Percentiles rank a stretch among this genome's conserved stretches.
Evolutionary conservation across 176 grass and related monocot genomes (phyloP).

Genomic region (Oryza meridionalis): DNA sequence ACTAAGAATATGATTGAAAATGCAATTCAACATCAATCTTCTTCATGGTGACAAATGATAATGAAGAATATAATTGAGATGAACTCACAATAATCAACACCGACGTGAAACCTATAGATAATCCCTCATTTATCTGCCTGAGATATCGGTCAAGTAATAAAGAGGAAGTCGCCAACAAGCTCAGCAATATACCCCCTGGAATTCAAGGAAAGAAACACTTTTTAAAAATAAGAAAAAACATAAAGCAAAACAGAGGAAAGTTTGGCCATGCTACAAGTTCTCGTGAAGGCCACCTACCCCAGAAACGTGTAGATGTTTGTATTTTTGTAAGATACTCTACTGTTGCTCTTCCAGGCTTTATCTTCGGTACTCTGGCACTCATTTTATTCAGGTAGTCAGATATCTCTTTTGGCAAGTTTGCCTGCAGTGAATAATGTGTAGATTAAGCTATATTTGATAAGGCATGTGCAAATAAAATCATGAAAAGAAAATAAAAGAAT

Average conservation of each 20-base stretch:
- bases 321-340: constrained; percentile 93
- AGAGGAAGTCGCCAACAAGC: constrained; percentile 85
- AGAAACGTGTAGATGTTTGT: constrained; percentile 98
- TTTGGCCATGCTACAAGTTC: constrained; percentile 25
- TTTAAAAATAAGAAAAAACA: neutral
- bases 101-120: constrained; percentile 92
- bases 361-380: constrained; percentile 84
- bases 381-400: constrained; percentile 98
- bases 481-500: neutral
- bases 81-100: constrained; percentile 95
- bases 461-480: constrained; percentile 13
- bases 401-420: constrained; percentile 95
- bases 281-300: constrained; percentile 61
- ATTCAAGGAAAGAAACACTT: constrained; percentile 19
- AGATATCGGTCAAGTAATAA: constrained; percentile 95
- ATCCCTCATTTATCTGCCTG: constrained; percentile 79
- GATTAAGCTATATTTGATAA: constrained; percentile 36
- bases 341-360: constrained; percentile 94
- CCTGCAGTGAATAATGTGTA: constrained; percentile 49
- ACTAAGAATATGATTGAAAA: neutral
- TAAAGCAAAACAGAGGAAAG: constrained; percentile 26
- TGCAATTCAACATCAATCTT: constrained; percentile 26
- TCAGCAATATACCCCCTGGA: constrained; percentile 83
- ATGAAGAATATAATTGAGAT: constrained; percentile 37
- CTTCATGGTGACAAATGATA: constrained; percentile 28